Conservation (phyloP, 73 alveolate genomes). For the Tetrahymena borealis region DNA sequence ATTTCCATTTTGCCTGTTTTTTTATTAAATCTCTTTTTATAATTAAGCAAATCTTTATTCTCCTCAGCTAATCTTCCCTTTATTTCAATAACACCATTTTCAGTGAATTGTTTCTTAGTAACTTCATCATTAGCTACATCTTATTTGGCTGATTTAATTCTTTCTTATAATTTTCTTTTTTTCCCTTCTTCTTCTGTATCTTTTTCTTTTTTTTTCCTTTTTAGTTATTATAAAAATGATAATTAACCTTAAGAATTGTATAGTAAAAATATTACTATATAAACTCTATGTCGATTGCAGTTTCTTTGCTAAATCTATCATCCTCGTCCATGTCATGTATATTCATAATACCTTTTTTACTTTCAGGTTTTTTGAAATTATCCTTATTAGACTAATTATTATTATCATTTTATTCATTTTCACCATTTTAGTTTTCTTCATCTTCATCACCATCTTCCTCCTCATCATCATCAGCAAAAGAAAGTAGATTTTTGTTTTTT, state of each 20-base stretch:
- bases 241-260: too few relatives aligned
- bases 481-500: constrained; percentile 43
- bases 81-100: neutral
- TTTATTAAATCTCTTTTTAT: neutral
- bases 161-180: neutral
- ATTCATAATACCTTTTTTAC: neutral
- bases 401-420: constrained; percentile 59
- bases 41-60: neutral
- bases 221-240: neutral
- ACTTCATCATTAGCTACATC: constrained; percentile 7
- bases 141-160: neutral
- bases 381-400: constrained; percentile 28
- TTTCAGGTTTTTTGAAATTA: constrained; percentile 8
- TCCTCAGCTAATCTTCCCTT: neutral
- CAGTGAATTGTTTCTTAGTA: neutral
- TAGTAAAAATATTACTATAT: neutral
- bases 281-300: neutral
- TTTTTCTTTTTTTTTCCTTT: neutral
- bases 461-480: constrained; percentile 57
- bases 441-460: constrained; percentile 40
- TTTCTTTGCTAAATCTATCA: neutral
- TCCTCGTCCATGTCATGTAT: neutral
- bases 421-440: constrained; percentile 42
- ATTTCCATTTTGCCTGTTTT: constrained; percentile 9
- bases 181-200: neutral